Base-by-base conservation (phyloP, 2,329 filamentous ascomycete species). In the Fusarium clavum region DNA sequence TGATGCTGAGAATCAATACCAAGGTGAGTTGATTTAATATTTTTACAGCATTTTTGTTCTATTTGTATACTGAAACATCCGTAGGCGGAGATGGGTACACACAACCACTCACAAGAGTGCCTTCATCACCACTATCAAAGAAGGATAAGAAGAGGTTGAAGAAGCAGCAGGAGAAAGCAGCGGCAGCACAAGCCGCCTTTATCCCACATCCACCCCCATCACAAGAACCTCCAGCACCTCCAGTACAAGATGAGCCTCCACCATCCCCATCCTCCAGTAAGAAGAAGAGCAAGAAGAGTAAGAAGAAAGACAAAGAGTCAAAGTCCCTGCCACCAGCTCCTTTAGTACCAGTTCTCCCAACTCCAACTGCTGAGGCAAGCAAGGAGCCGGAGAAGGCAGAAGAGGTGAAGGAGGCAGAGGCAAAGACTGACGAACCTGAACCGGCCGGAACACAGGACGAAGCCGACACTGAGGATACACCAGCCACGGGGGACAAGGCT, bases 241-340 rank as follows among this genome's bases (percentile, higher is more conserved):
- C 51, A 51, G 57, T 44, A 25, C 60, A 60, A 46, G 67, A 69
- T 27, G 55, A 70, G 40, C 34, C 46, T 11, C 20, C 60, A 54
- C 16, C 29, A 47, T 11, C 27, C 32, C 24, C 69, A 47, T 49
- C 71, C 27, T 56, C 72, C 41, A 27, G 46, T 34, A 71, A 66
- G 59, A 69, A 69, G 51, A 68, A 61, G 44, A 61, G 12, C n/a
- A 76, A 76, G 66, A 77, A 74, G 67, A 54, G 29, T 27, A 77
- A 75, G 71, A 72, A 72, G 53, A 64, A 62, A 30, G 51, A 71
- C 16, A 64, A 55, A 14, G 57, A 68, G 11, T 46, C 58, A 53
- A 65, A 64, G 44, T 40, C 51, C 47, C 40, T 44, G 22, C 25
- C 61, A 30, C 20, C 24, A 53, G 18, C 55, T 53, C 41, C 52